These are phyloP conservation scores for Lunasporangiospora selenospora DNA, from an alignment of 192 early-diverging fungal species.

Conservation along the genomic window DNA sequence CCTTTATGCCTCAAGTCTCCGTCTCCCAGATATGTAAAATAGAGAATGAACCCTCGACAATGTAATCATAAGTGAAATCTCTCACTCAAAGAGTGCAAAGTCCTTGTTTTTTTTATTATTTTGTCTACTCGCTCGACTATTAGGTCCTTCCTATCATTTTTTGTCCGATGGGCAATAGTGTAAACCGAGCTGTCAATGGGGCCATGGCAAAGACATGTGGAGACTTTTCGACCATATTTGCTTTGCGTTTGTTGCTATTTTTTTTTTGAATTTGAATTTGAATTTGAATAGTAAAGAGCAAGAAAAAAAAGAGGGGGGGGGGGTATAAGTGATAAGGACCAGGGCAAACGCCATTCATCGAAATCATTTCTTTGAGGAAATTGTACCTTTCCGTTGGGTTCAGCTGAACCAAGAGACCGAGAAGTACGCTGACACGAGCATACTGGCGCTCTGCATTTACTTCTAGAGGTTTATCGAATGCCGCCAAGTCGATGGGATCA, in stretches of 20 bases:
- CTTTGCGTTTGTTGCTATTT: slow-evolving; percentile 50
- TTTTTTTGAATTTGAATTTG: too few species aligned
- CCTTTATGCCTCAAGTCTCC: too few species aligned
- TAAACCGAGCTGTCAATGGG: slow-evolving; percentile 59
- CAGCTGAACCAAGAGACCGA: slow-evolving; percentile 58
- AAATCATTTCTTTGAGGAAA: neutral
- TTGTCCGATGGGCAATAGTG: slow-evolving; percentile 63
- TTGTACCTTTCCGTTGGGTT: slow-evolving; percentile 50
- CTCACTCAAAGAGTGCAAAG: too few species aligned
- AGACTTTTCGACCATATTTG: slow-evolving; percentile 48
- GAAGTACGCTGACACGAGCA: slow-evolving; percentile 55
- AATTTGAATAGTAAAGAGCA: too few species aligned
- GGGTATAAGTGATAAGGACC: neutral
- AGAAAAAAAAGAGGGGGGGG: neutral
- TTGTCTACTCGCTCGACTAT: too few species aligned
- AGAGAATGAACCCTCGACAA: too few species aligned
- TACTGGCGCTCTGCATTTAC: slow-evolving; percentile 66
- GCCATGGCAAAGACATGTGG: slow-evolving; percentile 66
- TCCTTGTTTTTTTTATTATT: too few species aligned
- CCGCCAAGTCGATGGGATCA: slow-evolving; percentile 69
- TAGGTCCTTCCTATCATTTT: slow-evolving; percentile 32
- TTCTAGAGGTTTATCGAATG: slow-evolving; percentile 55
- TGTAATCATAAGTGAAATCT: too few species aligned
- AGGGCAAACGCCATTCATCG: neutral
- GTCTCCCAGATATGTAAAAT: too few species aligned